Conservation (phyloP, 495 filamentous ascomycete genomes). For the Hypoxylon intermedium region DNA sequence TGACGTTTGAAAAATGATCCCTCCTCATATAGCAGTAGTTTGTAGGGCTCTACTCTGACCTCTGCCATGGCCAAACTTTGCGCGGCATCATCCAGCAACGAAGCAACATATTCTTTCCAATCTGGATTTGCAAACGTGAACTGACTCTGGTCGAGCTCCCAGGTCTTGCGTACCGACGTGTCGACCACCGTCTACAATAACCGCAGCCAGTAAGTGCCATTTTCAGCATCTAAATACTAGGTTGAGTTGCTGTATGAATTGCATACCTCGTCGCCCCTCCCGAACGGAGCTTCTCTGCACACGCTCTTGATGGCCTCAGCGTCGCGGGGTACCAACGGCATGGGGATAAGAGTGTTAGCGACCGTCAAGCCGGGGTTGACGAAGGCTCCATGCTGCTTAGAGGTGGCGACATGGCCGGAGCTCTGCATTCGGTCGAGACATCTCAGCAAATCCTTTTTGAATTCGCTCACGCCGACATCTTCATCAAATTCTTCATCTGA, state of each 20-base stretch:
- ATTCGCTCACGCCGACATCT: not conserved
- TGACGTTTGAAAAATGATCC: constrained; percentile 61
- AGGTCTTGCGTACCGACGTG: constrained; percentile 53
- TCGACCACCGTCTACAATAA: constrained; percentile 52
- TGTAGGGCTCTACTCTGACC: constrained; percentile 59
- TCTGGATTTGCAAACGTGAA: constrained; percentile 51
- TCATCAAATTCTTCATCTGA: not conserved
- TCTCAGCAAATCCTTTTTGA: not conserved
- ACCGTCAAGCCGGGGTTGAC: constrained; percentile 53
- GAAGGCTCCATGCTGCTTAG: constrained; percentile 4
- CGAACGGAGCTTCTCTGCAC: constrained; percentile 54
- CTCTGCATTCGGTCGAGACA: constrained; percentile 21
- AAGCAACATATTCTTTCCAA: constrained; percentile 57
- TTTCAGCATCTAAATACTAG: not conserved
- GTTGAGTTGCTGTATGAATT: not conserved
- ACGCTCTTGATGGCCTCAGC: constrained; percentile 46
- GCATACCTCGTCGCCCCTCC: constrained; percentile 43
- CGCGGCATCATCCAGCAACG: constrained; percentile 56
- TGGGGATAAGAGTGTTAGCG: constrained; percentile 45
- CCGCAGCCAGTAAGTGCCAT: not conserved
- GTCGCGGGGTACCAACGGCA: constrained; percentile 51
- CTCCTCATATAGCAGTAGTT: constrained; percentile 62
- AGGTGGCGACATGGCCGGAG: constrained; percentile 12
- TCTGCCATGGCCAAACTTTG: constrained; percentile 55
- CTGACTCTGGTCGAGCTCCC: constrained; percentile 55